Conservation (phyloP, 2,329 filamentous ascomycete genomes). For the Simplicillium sp. region DNA sequence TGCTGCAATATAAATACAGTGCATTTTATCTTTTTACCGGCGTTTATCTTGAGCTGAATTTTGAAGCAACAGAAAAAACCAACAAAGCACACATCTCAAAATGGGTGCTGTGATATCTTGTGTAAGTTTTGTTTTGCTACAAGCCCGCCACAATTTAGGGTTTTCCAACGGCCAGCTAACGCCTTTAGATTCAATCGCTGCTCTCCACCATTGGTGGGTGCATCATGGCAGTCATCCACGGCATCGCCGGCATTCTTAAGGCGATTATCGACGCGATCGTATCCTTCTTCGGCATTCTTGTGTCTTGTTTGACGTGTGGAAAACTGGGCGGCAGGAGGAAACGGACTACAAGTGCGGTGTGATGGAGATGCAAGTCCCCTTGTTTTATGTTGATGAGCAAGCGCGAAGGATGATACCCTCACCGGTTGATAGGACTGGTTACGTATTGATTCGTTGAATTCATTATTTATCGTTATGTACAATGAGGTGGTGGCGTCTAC, state of each 20-base stretch:
- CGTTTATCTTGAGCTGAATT: too few relatives aligned
- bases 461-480: neutral
- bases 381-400: too few relatives aligned
- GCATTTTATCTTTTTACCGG: too few relatives aligned
- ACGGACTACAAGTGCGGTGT: neutral
- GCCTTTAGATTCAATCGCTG: constrained; percentile 42
- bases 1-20: constrained; percentile 3
- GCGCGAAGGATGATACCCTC: too few relatives aligned
- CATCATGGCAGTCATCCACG: constrained; percentile 60
- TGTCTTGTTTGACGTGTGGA: constrained; percentile 54
- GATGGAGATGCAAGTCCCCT: too few relatives aligned
- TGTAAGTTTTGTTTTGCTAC: constrained; percentile 42
- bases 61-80: too few relatives aligned
- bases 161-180: neutral
- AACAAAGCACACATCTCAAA: constrained; percentile 12
- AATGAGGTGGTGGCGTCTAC: neutral
- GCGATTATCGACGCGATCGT: constrained; percentile 62
- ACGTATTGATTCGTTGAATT: too few relatives aligned
- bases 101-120: constrained; percentile 83
- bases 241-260: constrained; percentile 53
- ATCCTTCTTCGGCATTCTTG: constrained; percentile 54
- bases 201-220: constrained; percentile 56
- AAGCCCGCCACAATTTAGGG: neutral
- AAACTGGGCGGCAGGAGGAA: constrained; percentile 20
- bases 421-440: too few relatives aligned